Evolutionary conservation across 1,284 basidiomycete species (phyloP).

Genomic region (Irpex rosettiformis): DNA sequence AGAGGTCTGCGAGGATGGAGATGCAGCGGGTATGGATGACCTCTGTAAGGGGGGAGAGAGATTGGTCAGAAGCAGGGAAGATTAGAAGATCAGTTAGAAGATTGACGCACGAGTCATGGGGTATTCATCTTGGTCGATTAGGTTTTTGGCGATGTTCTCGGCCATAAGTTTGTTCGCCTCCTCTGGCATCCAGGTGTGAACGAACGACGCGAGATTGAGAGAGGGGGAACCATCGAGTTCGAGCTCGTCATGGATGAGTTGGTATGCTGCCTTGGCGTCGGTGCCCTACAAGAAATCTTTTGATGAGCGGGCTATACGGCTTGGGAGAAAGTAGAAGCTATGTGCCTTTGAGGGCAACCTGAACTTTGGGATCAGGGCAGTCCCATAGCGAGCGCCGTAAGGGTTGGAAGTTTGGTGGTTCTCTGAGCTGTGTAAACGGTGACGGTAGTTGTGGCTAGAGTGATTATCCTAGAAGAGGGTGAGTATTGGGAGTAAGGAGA

Average conservation of each 20-base stretch:
- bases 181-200: slow-evolving; percentile 59
- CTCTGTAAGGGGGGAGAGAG: slow-evolving; percentile 35
- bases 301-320: neutral
- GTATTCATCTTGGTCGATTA: slow-evolving; percentile 93
- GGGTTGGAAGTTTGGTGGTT: slow-evolving; percentile 35
- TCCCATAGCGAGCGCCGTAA: slow-evolving; percentile 67
- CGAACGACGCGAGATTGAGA: slow-evolving; percentile 82
- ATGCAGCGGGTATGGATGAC: slow-evolving; percentile 76
- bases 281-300: slow-evolving; percentile 39
- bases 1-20: slow-evolving; percentile 88
- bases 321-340: neutral
- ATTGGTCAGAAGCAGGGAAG: neutral
- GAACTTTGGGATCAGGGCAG: slow-evolving; percentile 63
- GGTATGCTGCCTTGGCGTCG: slow-evolving; percentile 61
- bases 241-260: slow-evolving; percentile 84
- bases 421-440: slow-evolving; percentile 37
- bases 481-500: neutral
- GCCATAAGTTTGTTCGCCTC: slow-evolving; percentile 69
- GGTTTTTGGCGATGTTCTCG: slow-evolving; percentile 87
- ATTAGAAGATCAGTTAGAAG: neutral
- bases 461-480: slow-evolving; percentile 35
- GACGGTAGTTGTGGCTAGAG: slow-evolving; percentile 33
- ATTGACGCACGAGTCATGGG: slow-evolving; percentile 66
- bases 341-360: slow-evolving; percentile 53
- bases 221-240: slow-evolving; percentile 75